phyloP scores from a whole-genome alignment of 768 basidiomycete genomes.

The Mycena pura region DNA sequence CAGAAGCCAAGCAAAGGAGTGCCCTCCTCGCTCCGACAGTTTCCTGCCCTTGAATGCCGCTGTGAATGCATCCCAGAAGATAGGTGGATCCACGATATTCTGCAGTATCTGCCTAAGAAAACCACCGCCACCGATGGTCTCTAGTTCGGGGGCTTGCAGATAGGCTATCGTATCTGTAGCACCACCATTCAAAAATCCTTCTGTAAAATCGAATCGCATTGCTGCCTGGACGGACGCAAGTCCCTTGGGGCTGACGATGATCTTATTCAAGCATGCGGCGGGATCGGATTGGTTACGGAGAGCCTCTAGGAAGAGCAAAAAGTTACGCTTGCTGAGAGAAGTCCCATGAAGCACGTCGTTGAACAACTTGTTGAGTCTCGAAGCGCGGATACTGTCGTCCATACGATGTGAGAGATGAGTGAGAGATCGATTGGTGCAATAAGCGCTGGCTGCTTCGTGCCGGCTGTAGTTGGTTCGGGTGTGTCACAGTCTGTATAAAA shows the following conservation, averaged over 20 bases:
- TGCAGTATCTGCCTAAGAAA: constrained; percentile 45
- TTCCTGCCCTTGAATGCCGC: constrained; percentile 37
- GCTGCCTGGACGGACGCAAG: constrained; percentile 43
- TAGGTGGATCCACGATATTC: constrained; percentile 48
- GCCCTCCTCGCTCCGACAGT: background rate
- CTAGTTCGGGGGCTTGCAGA: constrained; percentile 42
- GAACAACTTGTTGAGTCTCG: constrained; percentile 25
- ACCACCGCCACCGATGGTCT: constrained; percentile 41
- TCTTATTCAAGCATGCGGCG: constrained; percentile 40
- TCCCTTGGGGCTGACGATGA: constrained; percentile 41
- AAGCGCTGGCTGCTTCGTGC: too few relatives aligned
- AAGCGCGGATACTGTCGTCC: constrained; percentile 22
- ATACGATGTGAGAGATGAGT: constrained; percentile 2
- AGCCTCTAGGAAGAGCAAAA: constrained; percentile 47
- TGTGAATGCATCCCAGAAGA: constrained; percentile 50
- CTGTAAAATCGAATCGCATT: constrained; percentile 43
- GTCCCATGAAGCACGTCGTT: constrained; percentile 22
- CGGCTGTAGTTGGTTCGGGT: too few relatives aligned
- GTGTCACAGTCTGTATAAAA: too few relatives aligned
- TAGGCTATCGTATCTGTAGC: constrained; percentile 42
- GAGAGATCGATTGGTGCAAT: constrained; percentile 3
- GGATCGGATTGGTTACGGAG: constrained; percentile 46
- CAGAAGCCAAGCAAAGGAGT: constrained; percentile 55
- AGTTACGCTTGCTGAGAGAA: constrained; percentile 25
- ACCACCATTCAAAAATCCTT: constrained; percentile 44